These are phyloP conservation scores for Salvia sclarea DNA, from an alignment of 305 asterid genomes.

Conservation along the genomic window DNA sequence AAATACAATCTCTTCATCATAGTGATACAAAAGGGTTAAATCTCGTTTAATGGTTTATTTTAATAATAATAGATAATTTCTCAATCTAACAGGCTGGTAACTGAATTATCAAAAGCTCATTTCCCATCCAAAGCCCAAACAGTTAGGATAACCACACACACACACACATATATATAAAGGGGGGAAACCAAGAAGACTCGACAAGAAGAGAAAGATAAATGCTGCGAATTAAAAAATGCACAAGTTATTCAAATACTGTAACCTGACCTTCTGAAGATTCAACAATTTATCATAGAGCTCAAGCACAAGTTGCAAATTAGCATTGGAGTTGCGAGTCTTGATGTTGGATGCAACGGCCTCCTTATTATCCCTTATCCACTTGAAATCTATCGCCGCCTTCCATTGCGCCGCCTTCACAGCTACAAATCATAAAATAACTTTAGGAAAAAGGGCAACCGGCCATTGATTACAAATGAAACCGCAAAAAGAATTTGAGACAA, in stretches of 20 bases:
- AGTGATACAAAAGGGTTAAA: background rate
- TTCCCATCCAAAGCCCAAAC: background rate
- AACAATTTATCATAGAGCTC: slow-evolving; percentile 65
- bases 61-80: background rate
- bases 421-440: slow-evolving; percentile 28
- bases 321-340: slow-evolving; percentile 67
- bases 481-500: background rate
- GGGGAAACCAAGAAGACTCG: too few species aligned
- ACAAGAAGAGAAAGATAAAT: background rate
- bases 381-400: slow-evolving; percentile 95
- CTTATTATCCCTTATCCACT: slow-evolving; percentile 91
- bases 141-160: slow-evolving; percentile 1
- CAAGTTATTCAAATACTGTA: slow-evolving; percentile 22
- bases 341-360: slow-evolving; percentile 76
- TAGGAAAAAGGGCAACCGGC: background rate
- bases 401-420: slow-evolving; percentile 70
- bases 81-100: background rate
- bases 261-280: slow-evolving; percentile 79
- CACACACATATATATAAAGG: too few species aligned
- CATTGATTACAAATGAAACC: background rate
- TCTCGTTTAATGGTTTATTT: background rate
- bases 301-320: slow-evolving; percentile 70
- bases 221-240: background rate
- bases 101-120: background rate
- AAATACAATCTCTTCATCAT: background rate